A percentile compares a stretch with the other conserved stretches of the same genome.
Evolutionary conservation across 176 grass and related monocot genomes (phyloP).

Genomic region (Zea mays): DNA sequence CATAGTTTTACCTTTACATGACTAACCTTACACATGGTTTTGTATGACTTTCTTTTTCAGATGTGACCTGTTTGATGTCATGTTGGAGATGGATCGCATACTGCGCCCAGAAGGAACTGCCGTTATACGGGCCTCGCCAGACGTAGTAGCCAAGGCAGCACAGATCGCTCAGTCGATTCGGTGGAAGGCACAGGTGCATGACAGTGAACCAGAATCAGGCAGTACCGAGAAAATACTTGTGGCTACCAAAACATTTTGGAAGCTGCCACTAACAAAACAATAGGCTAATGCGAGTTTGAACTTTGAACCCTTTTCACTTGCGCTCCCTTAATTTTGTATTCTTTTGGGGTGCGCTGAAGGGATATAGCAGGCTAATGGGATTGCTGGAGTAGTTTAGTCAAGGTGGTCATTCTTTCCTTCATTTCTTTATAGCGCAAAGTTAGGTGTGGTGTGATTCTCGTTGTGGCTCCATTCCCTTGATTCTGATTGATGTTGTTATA

Average conservation of each 20-base stretch:
- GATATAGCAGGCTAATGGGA: slow-evolving; percentile 15
- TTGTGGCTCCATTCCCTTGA: not conserved
- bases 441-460: slow-evolving; percentile 28
- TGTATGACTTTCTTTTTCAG: slow-evolving; percentile 44
- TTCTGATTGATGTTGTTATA: slow-evolving; percentile 15
- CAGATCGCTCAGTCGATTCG: slow-evolving; percentile 61
- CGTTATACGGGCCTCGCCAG: slow-evolving; percentile 60
- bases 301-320: slow-evolving; percentile 30
- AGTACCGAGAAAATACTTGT: slow-evolving; percentile 74
- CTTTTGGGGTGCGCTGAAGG: slow-evolving; percentile 11
- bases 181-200: slow-evolving; percentile 67
- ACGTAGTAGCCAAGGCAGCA: slow-evolving; percentile 61
- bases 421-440: slow-evolving; percentile 10
- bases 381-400: slow-evolving; percentile 29
- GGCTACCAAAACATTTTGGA: slow-evolving; percentile 84
- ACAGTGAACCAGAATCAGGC: slow-evolving; percentile 63
- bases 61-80: slow-evolving; percentile 83
- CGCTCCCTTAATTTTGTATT: slow-evolving; percentile 38
- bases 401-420: slow-evolving; percentile 22
- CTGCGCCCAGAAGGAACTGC: slow-evolving; percentile 81
- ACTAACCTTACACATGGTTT: not conserved
- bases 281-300: slow-evolving; percentile 33
- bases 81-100: slow-evolving; percentile 98
- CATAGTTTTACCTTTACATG: slow-evolving; percentile 3
- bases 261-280: slow-evolving; percentile 48